Evolutionary conservation across 2,329 filamentous ascomycete species (phyloP), one percentile per base, ranked within the genome.

Genomic region (Fusarium sambucinum): DNA sequence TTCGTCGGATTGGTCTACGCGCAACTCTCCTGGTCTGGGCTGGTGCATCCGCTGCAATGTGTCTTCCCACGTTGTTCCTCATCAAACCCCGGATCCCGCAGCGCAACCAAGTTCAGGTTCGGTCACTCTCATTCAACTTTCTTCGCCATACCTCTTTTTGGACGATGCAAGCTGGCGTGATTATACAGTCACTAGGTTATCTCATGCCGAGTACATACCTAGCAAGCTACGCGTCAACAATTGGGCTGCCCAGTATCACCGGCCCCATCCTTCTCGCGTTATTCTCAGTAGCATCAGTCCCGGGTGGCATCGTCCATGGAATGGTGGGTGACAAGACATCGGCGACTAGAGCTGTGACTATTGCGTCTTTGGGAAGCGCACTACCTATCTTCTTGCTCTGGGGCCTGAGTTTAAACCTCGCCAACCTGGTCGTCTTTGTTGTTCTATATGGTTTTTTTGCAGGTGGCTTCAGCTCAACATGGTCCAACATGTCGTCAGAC

Each of bases 371-470:
- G 2, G 85, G 85, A 11, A 87, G 88, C 0, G 82, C 85, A 0
- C 53, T 87, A 2, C 84, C 86, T 0, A 85, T 85, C 0, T 83
- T 90, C 33, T 74, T 89, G 10, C 79, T 90, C 17, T 91, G 89
- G 89, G 89, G 88, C 0, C 67, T 84, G 5, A 82, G 85, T 19
- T 80, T 80, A 0, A 82, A 81, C 9, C 77, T 88, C 23, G 81
- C 81, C 5, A 78, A 87, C 6, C 77, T 90, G 32, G 83, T 87
- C 9, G 69, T 86, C 13, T 91, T 90, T 72, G 85, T 87, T 8
- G 75, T 89, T 16, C 79, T 84, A 6, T 91, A 88, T 68, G 89
- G 89, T 1, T 84, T 90, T 70, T 91, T 90, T 42, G 88, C 88
- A 0, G 86, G 88, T 4, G 85, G 85, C 0, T 91, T 87, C 68